A percentile compares a stretch with the other conserved stretches of the same genome.
Conservation (phyloP, 345 rosid species). For the Firmiana major region DNA sequence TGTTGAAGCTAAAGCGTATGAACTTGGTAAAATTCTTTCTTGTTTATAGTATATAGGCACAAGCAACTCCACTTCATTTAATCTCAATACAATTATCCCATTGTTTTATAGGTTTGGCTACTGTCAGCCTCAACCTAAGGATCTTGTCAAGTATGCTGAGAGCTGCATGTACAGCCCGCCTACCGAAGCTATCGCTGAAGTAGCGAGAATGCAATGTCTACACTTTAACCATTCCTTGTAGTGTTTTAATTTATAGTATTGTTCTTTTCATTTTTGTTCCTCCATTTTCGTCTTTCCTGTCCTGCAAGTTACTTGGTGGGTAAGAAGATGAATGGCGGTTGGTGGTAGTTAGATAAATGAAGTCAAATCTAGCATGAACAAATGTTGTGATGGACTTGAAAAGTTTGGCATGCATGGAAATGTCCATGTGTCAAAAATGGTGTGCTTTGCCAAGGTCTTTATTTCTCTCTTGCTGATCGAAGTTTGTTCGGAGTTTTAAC, state of each 20-base stretch:
- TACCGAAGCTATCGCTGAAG: conserved; percentile 68
- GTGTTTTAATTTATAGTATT: background rate
- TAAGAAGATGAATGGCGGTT: conserved; percentile 9
- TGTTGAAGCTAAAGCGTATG: conserved; percentile 89
- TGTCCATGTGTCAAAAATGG: background rate
- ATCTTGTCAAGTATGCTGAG: conserved; percentile 74
- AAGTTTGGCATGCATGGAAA: background rate
- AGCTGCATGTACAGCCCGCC: conserved; percentile 91
- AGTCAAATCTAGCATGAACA: background rate
- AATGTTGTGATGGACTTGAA: background rate
- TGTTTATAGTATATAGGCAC: background rate
- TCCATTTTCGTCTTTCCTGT: background rate
- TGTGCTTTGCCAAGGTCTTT: background rate
- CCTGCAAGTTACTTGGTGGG: conserved; percentile 4
- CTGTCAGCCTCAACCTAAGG: conserved; percentile 77
- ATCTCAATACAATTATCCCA: background rate
- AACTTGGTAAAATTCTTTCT: conserved; percentile 58
- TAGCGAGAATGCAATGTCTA: background rate
- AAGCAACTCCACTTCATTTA: background rate
- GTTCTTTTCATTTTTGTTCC: background rate
- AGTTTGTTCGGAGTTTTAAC: background rate
- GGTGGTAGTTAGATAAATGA: background rate
- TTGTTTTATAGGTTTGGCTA: conserved; percentile 62
- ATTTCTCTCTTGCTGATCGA: background rate
- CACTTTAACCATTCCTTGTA: background rate